phyloP scores from a whole-genome alignment of 1,284 basidiomycete genomes.

The Ceratobasidium sp. region DNA sequence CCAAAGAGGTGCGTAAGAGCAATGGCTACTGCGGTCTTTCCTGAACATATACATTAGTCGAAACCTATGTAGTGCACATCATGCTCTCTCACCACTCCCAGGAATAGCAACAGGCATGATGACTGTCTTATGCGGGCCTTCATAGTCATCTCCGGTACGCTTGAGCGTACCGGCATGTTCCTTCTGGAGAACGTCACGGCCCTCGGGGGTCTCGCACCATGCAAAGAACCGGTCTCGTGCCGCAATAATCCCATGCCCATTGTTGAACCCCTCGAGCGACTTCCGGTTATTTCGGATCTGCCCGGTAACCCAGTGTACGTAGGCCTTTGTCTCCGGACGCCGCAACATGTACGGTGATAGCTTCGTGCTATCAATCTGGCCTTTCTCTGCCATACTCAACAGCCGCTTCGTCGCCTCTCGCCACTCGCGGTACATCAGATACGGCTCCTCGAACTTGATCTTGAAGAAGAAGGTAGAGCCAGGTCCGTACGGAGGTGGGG shows the following conservation, averaged over 20 bases:
- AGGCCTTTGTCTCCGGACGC: constrained; percentile 72
- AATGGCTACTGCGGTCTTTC: constrained; percentile 88
- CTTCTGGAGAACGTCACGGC: constrained; percentile 55
- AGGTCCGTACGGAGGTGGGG: constrained; percentile 69
- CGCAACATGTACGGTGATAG: constrained; percentile 72
- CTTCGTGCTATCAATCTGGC: constrained; percentile 53
- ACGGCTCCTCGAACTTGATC: constrained; percentile 98
- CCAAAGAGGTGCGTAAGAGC: constrained; percentile 82
- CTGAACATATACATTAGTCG: constrained; percentile 56
- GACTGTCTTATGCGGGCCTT: constrained; percentile 78
- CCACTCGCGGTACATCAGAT: constrained; percentile 99
- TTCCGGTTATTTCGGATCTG: constrained; percentile 44
- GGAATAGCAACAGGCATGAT: constrained; percentile 92
- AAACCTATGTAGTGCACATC: background rate
- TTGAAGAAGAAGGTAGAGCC: constrained; percentile 98
- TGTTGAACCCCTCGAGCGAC: constrained; percentile 36
- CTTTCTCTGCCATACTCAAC: constrained; percentile 59
- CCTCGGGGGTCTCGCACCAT: constrained; percentile 69
- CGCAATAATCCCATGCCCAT: constrained; percentile 77
- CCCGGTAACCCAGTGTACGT: constrained; percentile 73
- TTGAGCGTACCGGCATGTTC: constrained; percentile 38
- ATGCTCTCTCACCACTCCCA: constrained; percentile 77
- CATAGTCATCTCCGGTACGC: constrained; percentile 49
- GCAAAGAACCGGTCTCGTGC: constrained; percentile 82
- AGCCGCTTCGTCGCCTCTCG: constrained; percentile 89